phyloP scores from a whole-genome alignment of 2,329 filamentous ascomycete species.

The Apiospora sp. region DNA sequence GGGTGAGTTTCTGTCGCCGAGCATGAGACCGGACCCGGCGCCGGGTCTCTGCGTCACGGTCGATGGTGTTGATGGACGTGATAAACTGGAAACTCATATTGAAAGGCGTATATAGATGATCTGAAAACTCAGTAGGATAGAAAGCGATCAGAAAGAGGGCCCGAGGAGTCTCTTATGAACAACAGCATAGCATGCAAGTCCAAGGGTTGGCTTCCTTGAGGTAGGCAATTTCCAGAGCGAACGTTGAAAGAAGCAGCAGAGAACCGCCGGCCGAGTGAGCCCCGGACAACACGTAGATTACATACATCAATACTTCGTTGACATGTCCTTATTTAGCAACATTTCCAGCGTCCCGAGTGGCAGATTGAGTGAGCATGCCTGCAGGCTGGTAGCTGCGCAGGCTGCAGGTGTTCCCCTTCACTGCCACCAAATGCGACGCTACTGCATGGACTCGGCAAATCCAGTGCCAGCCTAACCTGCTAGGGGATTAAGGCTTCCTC shows the following conservation, averaged over 20 bases:
- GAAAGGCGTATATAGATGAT: not conserved
- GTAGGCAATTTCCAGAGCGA: not conserved
- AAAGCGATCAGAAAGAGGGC: not conserved
- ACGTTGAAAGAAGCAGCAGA: not conserved
- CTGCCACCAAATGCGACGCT: constrained; percentile 20
- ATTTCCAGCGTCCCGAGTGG: not conserved
- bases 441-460: not conserved
- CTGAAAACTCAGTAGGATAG: not conserved
- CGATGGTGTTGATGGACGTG: constrained; percentile 45
- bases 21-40: constrained; percentile 45
- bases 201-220: not conserved
- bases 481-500: constrained; percentile 9
- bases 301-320: not conserved
- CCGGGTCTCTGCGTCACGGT: constrained; percentile 45
- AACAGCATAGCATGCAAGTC: not conserved
- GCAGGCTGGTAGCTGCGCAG: not conserved
- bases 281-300: not conserved
- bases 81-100: constrained; percentile 44
- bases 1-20: constrained; percentile 43
- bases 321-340: not conserved
- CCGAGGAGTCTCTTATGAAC: not conserved
- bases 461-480: constrained; percentile 10
- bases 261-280: not conserved
- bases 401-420: constrained; percentile 9
- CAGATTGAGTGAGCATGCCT: not conserved